Evolutionary conservation across 148 eudicot species (phyloP).

Genomic region (Diospyros lotus): DNA sequence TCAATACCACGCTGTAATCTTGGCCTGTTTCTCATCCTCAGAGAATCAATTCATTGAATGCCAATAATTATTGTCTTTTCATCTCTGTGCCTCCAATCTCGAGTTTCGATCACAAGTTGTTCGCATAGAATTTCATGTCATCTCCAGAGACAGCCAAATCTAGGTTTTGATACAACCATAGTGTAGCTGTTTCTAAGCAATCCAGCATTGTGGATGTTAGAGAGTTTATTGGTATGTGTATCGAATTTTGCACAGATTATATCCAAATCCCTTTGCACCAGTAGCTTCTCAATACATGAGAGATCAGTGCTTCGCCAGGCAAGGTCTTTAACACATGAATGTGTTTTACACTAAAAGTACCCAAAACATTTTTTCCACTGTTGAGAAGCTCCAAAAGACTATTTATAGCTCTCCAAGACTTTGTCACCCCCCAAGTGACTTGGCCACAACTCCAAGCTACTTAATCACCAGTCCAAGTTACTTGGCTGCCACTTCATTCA

Average conservation of each 20-base stretch:
- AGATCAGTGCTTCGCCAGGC: constrained; percentile 40
- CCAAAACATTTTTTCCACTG: no score
- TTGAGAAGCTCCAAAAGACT: no score
- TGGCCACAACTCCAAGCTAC: no score
- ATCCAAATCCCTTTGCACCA: constrained; percentile 87
- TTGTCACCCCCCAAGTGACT: no score
- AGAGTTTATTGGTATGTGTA: constrained; percentile 20
- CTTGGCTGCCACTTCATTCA: no score
- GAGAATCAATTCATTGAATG: constrained; percentile 46
- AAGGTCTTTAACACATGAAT: constrained; percentile 14
- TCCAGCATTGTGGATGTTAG: constrained; percentile 39
- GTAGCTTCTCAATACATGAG: constrained; percentile 59
- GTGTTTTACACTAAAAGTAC: no score
- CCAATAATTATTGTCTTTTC: constrained; percentile 52
- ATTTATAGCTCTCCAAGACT: no score
- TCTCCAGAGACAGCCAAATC: constrained; percentile 39
- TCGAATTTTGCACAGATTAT: constrained; percentile 40
- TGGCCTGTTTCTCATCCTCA: constrained; percentile 66
- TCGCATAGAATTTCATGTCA: constrained; percentile 58
- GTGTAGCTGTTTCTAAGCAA: constrained; percentile 44
- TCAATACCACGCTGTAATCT: constrained; percentile 44
- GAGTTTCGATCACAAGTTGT: constrained; percentile 56
- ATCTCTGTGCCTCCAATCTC: constrained; percentile 54
- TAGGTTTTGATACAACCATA: constrained; percentile 58
- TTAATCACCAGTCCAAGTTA: no score